Base-by-base conservation (phyloP, 1,284 basidiomycete genomes). In the Fomitopsis palustris region DNA sequence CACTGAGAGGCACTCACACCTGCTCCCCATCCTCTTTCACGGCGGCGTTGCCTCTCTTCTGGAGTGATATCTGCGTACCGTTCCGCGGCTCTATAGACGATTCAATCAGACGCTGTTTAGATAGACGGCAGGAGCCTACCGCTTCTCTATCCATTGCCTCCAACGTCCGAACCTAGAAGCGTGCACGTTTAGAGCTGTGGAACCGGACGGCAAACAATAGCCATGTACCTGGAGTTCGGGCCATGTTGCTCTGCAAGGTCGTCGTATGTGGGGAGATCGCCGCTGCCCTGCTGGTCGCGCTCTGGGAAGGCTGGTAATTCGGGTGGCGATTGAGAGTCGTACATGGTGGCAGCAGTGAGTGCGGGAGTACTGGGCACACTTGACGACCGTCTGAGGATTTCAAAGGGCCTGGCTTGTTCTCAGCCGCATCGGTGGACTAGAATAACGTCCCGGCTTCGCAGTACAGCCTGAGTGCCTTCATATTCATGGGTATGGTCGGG, bases 61-160 rank as follows among this genome's bases (percentile, higher is more conserved):
- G 80, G 79, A 1, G 85, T 81, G 43, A 85, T 66, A 66, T 88
- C 87, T 29, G 76, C 75, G 71, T 91, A 92, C 27, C 90, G 81
- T 66, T 92, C 90, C 29, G 90, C 89, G n/a, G 90, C 90, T 72
- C 90, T 92, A 64, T 16, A 62, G 31, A 37, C 4, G 43, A 42
- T 21, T 53, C n/a, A 21, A 43, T 45, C 17, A 51, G 55, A 45
- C 38, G 41, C 43, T 23, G n/a, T 12, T 31, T 45, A 31, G 58
- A 19, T 47, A 19, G 35, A 53, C 54, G 29, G 38, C 29, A 25
- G n/a, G 38, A 27, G 61, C 74, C 57, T 62, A 88, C 90, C 90
- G 81, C 72, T 93, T 93, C 76, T 93, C 90, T 60, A 93, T 88
- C 90, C 90, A 93, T 19, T 85, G 83, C 69, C 80, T 83, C 90